Evolutionary conservation across 441 rosid genomes (phyloP).

Genomic region (Populus hybrid): DNA sequence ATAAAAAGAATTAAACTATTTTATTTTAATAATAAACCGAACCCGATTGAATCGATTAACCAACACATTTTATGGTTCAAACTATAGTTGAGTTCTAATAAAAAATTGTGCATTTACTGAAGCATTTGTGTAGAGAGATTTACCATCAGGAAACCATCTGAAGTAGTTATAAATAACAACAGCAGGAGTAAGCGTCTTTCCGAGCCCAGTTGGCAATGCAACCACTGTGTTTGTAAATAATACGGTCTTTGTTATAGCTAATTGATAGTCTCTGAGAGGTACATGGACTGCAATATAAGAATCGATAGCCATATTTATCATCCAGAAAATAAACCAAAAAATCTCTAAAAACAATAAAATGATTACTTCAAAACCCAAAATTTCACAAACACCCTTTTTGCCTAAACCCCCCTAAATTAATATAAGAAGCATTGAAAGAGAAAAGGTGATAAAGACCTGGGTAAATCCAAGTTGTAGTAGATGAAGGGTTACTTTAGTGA

Average conservation of each 20-base stretch:
- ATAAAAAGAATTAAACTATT: no score
- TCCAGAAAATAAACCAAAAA: neutral
- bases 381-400: neutral
- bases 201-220: constrained; percentile 90
- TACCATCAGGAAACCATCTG: no score
- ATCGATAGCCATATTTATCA: neutral
- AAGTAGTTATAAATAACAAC: no score
- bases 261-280: constrained; percentile 84
- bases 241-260: constrained; percentile 77
- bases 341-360: neutral
- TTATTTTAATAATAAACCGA: no score
- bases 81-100: no score
- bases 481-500: constrained; percentile 29
- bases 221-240: constrained; percentile 91
- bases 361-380: neutral
- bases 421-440: neutral
- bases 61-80: no score
- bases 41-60: no score
- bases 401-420: neutral
- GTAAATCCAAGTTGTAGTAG: constrained; percentile 67
- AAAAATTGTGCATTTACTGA: no score
- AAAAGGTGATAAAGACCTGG: constrained; percentile 47
- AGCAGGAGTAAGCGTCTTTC: constrained; percentile 59
- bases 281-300: constrained; percentile 48
- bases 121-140: no score